Evolutionary conservation across 441 rosid species (phyloP), one percentile per base, ranked within the genome.

Genomic region (Gossypium trilobum): DNA sequence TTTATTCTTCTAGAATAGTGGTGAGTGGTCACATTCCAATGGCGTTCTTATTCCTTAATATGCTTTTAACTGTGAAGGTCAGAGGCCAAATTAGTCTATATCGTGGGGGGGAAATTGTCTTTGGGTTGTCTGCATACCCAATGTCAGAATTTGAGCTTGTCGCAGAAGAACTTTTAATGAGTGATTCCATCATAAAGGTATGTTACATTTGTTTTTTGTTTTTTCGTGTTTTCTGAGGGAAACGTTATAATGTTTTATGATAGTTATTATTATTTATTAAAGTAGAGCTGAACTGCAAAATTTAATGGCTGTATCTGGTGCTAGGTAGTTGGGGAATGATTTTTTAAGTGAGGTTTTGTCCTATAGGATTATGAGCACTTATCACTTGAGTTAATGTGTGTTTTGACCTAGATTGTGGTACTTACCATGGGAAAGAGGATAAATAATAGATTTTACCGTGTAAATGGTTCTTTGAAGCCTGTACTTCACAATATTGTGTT

Each of bases 161-260:
- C n/a, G 99, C 97, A 3, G 99, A 95, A 85, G 99, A 95, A 79
- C 95, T 95, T 78, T 73, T 95, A 81, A 91, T 95, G 99, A 95
- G 99, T 73, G 85, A 95, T 83, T 92, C 99, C 46, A 74, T 92
- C 81, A 90, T 95, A 84, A 91, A 90, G 97, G 99, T 88, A 85
- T 78, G 78, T 74, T 75, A 70, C 58, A 65, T 70, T 77, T 77
- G 5, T 68, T 42, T 36, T 44, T 31, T 31, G 36, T 31, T 31
- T 8, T 22, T 46, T 72, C 10, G 31, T 44, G 36, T 5, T 51
- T 52, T 59, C 56, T 22, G 25, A 51, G 20, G 44, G 2, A 58
- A 14, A 46, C 42, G n/a, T 1, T 71, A 11, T 27, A 48, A 5
- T 58, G 14, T 5, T 55, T 22, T 22, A 39, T 23, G 6, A 14